A percentile compares a stretch with the other conserved stretches of the same genome.
Evolutionary conservation across 83 land plant species (phyloP).

Genomic region (Isoetes engelmannii): DNA sequence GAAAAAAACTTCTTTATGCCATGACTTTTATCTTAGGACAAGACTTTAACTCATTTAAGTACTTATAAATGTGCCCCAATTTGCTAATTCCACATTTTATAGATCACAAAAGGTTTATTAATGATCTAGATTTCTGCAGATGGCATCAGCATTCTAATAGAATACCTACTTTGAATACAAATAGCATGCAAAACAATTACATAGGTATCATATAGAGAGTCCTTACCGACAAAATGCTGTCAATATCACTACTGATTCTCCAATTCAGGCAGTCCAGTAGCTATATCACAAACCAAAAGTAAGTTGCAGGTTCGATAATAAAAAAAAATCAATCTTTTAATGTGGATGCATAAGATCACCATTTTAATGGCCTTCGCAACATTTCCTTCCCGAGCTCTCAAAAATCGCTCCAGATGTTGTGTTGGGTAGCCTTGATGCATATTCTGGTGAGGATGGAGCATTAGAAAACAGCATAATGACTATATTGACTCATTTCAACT

Average conservation of each 20-base stretch:
- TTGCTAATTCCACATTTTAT: too few species aligned
- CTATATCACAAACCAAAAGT: conserved; percentile 31
- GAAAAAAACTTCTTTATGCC: too few species aligned
- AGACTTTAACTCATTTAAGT: too few species aligned
- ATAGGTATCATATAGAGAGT: not conserved
- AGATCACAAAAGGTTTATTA: too few species aligned
- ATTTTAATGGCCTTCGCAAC: conserved; percentile 84
- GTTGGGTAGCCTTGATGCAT: conserved; percentile 65
- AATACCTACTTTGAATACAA: too few species aligned
- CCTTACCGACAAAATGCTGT: conserved; percentile 65
- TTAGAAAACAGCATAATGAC: too few species aligned
- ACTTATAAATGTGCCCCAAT: too few species aligned
- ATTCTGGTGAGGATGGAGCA: conserved; percentile 33
- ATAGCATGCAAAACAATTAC: too few species aligned
- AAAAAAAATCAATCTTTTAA: not conserved
- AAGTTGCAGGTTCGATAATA: not conserved
- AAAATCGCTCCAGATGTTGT: conserved; percentile 55
- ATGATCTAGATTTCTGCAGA: too few species aligned
- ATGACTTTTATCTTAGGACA: too few species aligned
- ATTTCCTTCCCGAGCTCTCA: conserved; percentile 79
- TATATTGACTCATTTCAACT: too few species aligned
- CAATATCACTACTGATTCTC: conserved; percentile 77
- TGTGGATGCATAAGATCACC: conserved; percentile 35
- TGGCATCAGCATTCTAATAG: too few species aligned
- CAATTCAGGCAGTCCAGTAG: conserved; percentile 69